Evolutionary conservation across 2,329 filamentous ascomycete genomes (phyloP), one percentile per base, ranked within the genome.

Genomic region (Aspergillus clavatus): DNA sequence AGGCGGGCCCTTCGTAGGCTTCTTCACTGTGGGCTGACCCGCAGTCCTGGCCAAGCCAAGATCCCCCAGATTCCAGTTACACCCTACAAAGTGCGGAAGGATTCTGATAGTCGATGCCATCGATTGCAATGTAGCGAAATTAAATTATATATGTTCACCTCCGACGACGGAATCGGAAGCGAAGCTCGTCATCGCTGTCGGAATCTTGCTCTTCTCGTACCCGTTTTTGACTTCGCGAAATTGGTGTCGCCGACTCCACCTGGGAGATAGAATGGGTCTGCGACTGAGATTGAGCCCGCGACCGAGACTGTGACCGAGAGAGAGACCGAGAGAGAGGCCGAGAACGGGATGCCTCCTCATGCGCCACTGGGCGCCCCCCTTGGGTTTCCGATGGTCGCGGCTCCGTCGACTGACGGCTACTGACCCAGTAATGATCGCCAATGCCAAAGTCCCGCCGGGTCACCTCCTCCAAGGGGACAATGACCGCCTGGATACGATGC

Each of bases 381-480:
- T 48, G 58, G 29, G 54, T 65, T 22, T 55, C 56, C 11, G 43
- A 40, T 21, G 57, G 52, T 26, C 43, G 49, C 14, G 48, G 48
- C 27, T 61, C 59, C 11, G 56, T 59, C 58, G 55, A 59, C 57
- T 42, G 58, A 49, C 45, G 55, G 53, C 51, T 66, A 57, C 47
- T 74, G 70, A 48, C 78, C 83, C 87, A 91, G 68, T 89, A 88
- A 37, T 84, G 79, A 40, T 89, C 85, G 1, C 85, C 84, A 21
- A 89, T 78, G 2, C 86, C 86, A 58, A 84, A 86, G 28, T 81
- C 80, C 55, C 87, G 87, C 39, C 77, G 77, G 58, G 80, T 81
- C 18, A 83, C 85, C 63, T 88, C 83, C 53, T 87, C 81, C 3
- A 95, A 70, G 0, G 77, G 70, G 3, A 95, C 80, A 29, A 94